Conservation (phyloP, 768 basidiomycete species). For the Termitomyces sp. region DNA sequence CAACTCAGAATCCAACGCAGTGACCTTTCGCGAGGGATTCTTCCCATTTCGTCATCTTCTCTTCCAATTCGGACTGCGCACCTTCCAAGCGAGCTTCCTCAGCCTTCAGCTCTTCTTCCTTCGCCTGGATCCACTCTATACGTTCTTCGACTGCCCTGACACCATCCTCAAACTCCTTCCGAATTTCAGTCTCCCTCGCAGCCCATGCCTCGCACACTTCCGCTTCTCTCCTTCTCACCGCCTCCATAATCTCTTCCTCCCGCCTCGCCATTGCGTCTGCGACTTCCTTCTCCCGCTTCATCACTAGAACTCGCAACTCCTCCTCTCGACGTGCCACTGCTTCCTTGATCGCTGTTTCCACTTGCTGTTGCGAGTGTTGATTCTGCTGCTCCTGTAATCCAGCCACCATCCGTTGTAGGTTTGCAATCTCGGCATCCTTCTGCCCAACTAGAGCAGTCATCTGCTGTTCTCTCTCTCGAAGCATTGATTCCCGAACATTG, state of each 20-base stretch:
- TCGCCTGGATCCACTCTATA: constrained; percentile 41
- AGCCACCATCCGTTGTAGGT: constrained; percentile 39
- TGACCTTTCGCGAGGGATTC: constrained; percentile 22
- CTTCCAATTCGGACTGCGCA: constrained; percentile 44
- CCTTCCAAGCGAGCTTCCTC: constrained; percentile 46
- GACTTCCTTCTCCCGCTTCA: constrained; percentile 67
- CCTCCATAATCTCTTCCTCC: constrained; percentile 68
- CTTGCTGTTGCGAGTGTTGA: constrained; percentile 26
- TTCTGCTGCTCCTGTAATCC: constrained; percentile 29
- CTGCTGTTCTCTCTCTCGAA: constrained; percentile 52
- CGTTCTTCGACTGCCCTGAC: constrained; percentile 45
- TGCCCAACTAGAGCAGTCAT: constrained; percentile 39
- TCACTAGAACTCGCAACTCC: constrained; percentile 58
- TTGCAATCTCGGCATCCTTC: constrained; percentile 56
- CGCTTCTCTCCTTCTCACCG: constrained; percentile 56
- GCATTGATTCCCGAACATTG: constrained; percentile 43
- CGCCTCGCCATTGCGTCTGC: constrained; percentile 55
- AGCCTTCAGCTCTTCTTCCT: constrained; percentile 46
- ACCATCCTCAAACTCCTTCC: constrained; percentile 41
- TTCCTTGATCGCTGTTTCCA: constrained; percentile 44
- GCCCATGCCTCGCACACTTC: constrained; percentile 60
- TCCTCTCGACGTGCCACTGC: constrained; percentile 62
- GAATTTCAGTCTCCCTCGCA: constrained; percentile 43
- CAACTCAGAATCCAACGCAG: background rate
- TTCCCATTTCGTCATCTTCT: constrained; percentile 38